Evolutionary conservation across 2,329 filamentous ascomycete genomes (phyloP).

Genomic region (Ceratocystis cubensis): DNA sequence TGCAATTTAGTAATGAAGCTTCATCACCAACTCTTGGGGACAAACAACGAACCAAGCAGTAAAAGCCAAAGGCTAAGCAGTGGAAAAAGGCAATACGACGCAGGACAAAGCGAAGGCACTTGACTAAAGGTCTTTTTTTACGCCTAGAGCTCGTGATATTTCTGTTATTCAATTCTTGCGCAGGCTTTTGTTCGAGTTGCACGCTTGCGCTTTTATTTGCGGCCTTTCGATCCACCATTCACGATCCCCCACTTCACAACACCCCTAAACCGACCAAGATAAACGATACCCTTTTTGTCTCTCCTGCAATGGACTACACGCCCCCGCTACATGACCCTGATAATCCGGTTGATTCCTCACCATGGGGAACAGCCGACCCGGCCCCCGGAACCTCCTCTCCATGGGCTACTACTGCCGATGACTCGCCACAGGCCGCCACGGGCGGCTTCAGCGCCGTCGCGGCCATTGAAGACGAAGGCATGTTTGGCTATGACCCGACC

Average conservation of each 20-base stretch:
- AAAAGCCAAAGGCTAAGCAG: not conserved
- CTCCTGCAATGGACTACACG: constrained; percentile 43
- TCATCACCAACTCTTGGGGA: constrained; percentile 2
- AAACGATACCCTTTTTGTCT: not conserved
- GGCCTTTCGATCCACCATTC: not conserved
- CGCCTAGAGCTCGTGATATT: not conserved
- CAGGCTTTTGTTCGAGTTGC: not conserved
- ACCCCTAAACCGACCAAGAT: not conserved
- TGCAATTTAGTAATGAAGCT: not conserved
- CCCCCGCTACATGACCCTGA: constrained; percentile 43
- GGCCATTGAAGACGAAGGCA: not conserved
- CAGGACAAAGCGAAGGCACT: not conserved
- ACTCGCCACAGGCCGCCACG: constrained; percentile 33
- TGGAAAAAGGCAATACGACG: not conserved
- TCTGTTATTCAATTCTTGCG: not conserved
- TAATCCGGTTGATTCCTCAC: constrained; percentile 40
- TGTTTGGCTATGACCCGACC: constrained; percentile 10
- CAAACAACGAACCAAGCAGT: not conserved
- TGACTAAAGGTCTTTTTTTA: not conserved
- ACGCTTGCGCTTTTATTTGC: not conserved
- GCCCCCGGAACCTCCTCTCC: constrained; percentile 36
- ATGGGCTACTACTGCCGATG: constrained; percentile 37
- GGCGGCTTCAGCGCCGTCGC: constrained; percentile 27
- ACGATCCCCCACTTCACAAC: constrained; percentile 8
- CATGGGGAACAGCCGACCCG: constrained; percentile 45